Percentiles rank a stretch among this genome's conserved stretches.
Conservation (phyloP, 1,284 basidiomycete species). For the Leccinum angustisporum region DNA sequence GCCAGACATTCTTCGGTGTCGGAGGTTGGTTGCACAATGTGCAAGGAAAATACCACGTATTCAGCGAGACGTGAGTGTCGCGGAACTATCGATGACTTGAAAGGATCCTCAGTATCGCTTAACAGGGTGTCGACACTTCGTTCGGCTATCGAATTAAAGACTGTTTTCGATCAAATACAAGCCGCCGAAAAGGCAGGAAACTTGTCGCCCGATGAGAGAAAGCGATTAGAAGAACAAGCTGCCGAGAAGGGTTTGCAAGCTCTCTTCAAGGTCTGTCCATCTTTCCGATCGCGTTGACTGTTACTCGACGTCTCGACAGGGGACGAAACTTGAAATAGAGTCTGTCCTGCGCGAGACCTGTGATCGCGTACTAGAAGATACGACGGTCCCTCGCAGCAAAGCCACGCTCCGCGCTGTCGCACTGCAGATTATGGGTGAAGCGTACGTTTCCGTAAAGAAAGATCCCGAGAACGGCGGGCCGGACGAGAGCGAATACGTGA, state of each 20-base stretch:
- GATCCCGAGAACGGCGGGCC: constrained; percentile 42
- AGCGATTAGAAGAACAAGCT: constrained; percentile 92
- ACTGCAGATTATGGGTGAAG: constrained; percentile 80
- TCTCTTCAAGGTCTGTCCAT: constrained; percentile 73
- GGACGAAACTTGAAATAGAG: constrained; percentile 94
- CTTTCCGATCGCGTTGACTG: neutral
- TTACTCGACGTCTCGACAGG: constrained; percentile 43
- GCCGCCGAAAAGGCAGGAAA: constrained; percentile 88
- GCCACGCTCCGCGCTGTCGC: constrained; percentile 77
- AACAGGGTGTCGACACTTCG: constrained; percentile 82
- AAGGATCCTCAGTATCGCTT: constrained; percentile 5
- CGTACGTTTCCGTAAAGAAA: constrained; percentile 70
- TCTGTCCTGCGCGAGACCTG: constrained; percentile 92
- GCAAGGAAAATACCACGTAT: constrained; percentile 90
- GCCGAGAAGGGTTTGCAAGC: constrained; percentile 95
- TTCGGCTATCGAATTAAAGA: constrained; percentile 90
- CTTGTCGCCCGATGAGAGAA: constrained; percentile 82
- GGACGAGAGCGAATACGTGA: constrained; percentile 80
- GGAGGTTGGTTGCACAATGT: constrained; percentile 95
- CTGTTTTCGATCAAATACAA: constrained; percentile 94
- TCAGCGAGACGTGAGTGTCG: constrained; percentile 81
- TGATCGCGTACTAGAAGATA: constrained; percentile 77
- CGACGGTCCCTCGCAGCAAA: constrained; percentile 55
- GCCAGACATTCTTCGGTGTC: constrained; percentile 76
- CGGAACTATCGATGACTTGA: neutral